Evolutionary conservation across 768 basidiomycete species (phyloP).

Genomic region (Lactarius quietus): DNA sequence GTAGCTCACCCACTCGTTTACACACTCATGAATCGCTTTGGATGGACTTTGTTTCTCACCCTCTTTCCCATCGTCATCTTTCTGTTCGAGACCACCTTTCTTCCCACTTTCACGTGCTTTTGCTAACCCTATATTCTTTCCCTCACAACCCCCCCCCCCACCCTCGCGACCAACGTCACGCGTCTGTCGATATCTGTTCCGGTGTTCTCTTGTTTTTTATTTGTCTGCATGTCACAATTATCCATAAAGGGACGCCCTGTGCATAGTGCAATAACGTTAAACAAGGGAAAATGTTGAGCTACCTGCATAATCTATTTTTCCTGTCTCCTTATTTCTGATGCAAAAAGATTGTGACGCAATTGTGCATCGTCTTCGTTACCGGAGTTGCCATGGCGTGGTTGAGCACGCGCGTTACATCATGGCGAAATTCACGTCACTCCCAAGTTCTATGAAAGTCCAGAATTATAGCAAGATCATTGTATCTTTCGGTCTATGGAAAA

Average conservation of each 20-base stretch:
- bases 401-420: not conserved
- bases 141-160: not conserved
- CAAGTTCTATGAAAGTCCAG: not conserved
- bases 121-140: constrained; percentile 23
- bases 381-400: not conserved
- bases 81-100: constrained; percentile 1
- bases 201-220: constrained; percentile 29
- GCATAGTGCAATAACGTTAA: constrained; percentile 29
- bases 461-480: constrained; percentile 5
- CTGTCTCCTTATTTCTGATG: not conserved
- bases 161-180: constrained; percentile 13
- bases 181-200: constrained; percentile 25
- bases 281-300: constrained; percentile 28
- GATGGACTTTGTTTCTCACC: constrained; percentile 23
- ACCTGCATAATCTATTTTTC: constrained; percentile 25
- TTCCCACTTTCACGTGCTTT: constrained; percentile 17
- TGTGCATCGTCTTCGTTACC: not conserved
- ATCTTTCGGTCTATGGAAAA: constrained; percentile 10
- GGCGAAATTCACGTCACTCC: not conserved
- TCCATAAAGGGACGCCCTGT: constrained; percentile 25
- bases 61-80: constrained; percentile 19
- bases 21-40: constrained; percentile 26
- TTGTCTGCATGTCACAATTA: constrained; percentile 28
- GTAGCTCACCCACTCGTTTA: constrained; percentile 25
- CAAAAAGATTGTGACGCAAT: not conserved